These are phyloP conservation scores for Aspergillus latus DNA, from an alignment of 2,329 filamentous ascomycete species.

Conservation along the genomic window DNA sequence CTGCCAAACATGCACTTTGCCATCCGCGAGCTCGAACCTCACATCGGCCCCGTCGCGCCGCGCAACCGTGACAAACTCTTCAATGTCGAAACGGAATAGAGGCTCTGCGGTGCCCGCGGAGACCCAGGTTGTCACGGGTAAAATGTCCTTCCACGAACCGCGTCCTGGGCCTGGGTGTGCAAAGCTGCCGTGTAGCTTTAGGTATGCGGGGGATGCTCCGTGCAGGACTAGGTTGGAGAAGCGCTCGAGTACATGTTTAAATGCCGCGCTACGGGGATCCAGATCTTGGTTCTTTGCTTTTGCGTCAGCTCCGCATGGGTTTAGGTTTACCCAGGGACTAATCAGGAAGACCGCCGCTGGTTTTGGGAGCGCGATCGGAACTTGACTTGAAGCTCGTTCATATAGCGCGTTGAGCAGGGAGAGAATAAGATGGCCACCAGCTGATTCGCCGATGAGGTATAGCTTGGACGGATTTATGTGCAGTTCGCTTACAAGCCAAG, in stretches of 20 bases:
- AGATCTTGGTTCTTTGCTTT: background rate
- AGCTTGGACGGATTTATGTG: slow-evolving; percentile 8
- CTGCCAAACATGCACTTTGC: slow-evolving; percentile 16
- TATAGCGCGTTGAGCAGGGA: slow-evolving; percentile 10
- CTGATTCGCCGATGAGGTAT: slow-evolving; percentile 17
- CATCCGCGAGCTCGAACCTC: slow-evolving; percentile 12
- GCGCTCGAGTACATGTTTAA: slow-evolving; percentile 10
- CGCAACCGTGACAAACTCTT: slow-evolving; percentile 15
- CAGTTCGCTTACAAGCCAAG: slow-evolving; percentile 28
- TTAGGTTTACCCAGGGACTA: slow-evolving; percentile 18
- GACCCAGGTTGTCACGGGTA: slow-evolving; percentile 15
- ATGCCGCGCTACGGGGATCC: slow-evolving; percentile 6
- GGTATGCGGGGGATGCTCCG: background rate
- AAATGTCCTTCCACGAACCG: slow-evolving; percentile 16
- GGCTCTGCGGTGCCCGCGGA: slow-evolving; percentile 17
- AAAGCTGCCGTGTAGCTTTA: slow-evolving; percentile 11
- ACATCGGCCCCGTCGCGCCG: slow-evolving; percentile 12
- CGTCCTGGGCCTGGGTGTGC: slow-evolving; percentile 4
- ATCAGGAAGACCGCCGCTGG: slow-evolving; percentile 13
- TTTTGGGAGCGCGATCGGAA: slow-evolving; percentile 1
- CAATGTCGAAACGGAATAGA: slow-evolving; percentile 15
- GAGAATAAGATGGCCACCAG: slow-evolving; percentile 15
- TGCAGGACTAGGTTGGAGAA: slow-evolving; percentile 10
- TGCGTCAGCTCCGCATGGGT: slow-evolving; percentile 9
- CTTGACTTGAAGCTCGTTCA: background rate